Base-by-base conservation (phyloP, 352 stramenopile species). In the Globisporangium paroecandrum region DNA sequence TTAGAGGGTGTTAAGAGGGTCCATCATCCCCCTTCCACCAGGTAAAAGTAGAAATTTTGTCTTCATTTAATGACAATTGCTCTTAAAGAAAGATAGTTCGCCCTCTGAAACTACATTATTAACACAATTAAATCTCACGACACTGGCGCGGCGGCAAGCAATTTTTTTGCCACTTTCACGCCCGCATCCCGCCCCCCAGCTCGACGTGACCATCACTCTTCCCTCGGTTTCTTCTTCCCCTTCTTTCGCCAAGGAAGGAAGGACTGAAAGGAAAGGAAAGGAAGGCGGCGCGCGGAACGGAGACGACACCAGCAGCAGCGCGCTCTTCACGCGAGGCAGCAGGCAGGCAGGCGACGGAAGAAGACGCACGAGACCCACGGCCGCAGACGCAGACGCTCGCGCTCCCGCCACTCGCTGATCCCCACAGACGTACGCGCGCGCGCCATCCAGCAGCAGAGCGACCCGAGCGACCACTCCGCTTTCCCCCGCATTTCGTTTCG, bases 191-290 rank as follows among this genome's bases (percentile, higher is more conserved):
- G 15, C 43, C 43, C 43, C 43, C 43, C 43, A 51, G 34, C 32
- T 34, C 38, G n/a, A 32, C 18, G 73, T 73, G 67, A 79, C 70
- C 69, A 75, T 71, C 72, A 78, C 70, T 78, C 72, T 63, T 65
- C 46, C 64, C 53, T 64, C 69, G 66, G 54, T 68, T 38, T 38
- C 32, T 67, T 70, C 61, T 62, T 53, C 55, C 54, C 8, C 59
- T 65, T 65, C 58, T 63, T 57, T 38, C 59, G 18, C 3, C 12
- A 25, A 22, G 59, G 29, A 64, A 64, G 34, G 55, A 60, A 32
- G 43, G 25, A n/a, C 15, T 25, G 43, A 32, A 59, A 12, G 29
- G 43, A 63, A 15, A 9, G n/a, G 12, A 29, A 36, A 36, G 55
- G 54, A 29, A n/a, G n/a, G 55, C 55, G 29, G 36, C 43, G 55